phyloP scores from a whole-genome alignment of 768 basidiomycete species.

The Daedaleopsis sinensis region DNA sequence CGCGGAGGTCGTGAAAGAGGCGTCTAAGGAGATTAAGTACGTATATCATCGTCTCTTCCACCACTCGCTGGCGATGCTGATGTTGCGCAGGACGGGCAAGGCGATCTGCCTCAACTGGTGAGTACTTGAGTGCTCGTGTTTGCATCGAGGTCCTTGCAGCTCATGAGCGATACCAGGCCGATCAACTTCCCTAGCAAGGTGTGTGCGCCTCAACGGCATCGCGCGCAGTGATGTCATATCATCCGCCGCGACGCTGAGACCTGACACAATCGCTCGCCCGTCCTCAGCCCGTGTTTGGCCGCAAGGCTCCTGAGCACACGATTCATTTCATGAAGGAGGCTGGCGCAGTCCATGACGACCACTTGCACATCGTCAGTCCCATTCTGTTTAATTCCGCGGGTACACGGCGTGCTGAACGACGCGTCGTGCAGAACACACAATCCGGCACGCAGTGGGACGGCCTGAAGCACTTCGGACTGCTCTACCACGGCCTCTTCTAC shows the following conservation, averaged over 20 bases:
- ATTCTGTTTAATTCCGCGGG: not conserved
- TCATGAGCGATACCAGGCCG: constrained; percentile 45
- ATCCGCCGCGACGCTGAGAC: not conserved
- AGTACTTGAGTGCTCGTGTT: constrained; percentile 26
- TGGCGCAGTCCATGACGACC: constrained; percentile 31
- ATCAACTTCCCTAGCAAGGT: constrained; percentile 70
- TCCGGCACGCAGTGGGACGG: constrained; percentile 76
- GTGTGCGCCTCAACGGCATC: constrained; percentile 41
- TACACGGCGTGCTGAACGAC: not conserved
- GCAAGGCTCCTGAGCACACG: constrained; percentile 55
- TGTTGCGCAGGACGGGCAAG: constrained; percentile 47
- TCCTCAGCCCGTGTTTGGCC: constrained; percentile 55
- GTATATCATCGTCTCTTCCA: constrained; percentile 28
- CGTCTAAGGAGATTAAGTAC: constrained; percentile 59
- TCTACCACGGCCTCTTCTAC: constrained; percentile 59
- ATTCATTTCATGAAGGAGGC: constrained; percentile 36
- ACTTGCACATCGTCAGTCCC: constrained; percentile 25
- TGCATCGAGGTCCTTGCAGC: not conserved
- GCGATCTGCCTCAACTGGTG: constrained; percentile 66
- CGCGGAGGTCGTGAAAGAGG: constrained; percentile 58
- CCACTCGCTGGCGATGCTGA: not conserved
- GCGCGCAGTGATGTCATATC: constrained; percentile 56
- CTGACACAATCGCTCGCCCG: not conserved
- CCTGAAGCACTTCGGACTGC: constrained; percentile 57
- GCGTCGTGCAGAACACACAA: constrained; percentile 59